Evolutionary conservation across 2,329 filamentous ascomycete species (phyloP).

Genomic region (Stagonosporopsis tanaceti): DNA sequence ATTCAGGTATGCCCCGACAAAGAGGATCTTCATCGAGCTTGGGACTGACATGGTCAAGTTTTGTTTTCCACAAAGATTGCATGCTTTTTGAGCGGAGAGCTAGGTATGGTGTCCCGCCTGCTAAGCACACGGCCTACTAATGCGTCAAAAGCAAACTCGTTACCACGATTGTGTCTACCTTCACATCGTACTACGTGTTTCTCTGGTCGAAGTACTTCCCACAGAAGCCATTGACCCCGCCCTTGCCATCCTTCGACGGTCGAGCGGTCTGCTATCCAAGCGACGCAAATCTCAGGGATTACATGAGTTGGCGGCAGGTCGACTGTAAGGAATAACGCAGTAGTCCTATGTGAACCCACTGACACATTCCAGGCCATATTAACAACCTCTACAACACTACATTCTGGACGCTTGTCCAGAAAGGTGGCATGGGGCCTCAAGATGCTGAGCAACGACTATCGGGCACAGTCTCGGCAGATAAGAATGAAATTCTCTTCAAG

Average conservation of each 20-base stretch:
- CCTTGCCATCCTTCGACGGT: slow-evolving; percentile 90
- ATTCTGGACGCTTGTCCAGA: slow-evolving; percentile 87
- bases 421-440: slow-evolving; percentile 76
- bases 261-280: slow-evolving; percentile 89
- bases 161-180: slow-evolving; percentile 89
- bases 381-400: slow-evolving; percentile 99
- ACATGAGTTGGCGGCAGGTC: slow-evolving; percentile 95
- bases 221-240: slow-evolving; percentile 71
- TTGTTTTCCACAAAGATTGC: slow-evolving; percentile 85
- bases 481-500: slow-evolving; percentile 94
- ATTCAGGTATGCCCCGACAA: slow-evolving; percentile 69
- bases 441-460: slow-evolving; percentile 84
- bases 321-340: slow-evolving; percentile 71
- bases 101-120: slow-evolving; percentile 60
- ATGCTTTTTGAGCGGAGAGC: slow-evolving; percentile 84
- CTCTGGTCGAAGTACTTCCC: slow-evolving; percentile 81
- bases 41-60: slow-evolving; percentile 63
- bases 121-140: not conserved
- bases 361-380: slow-evolving; percentile 74
- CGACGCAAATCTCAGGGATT: slow-evolving; percentile 83
- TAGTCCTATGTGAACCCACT: not conserved
- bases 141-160: slow-evolving; percentile 76
- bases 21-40: not conserved
- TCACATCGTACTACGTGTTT: slow-evolving; percentile 88
- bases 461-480: slow-evolving; percentile 83